These are phyloP conservation scores for Spencermartinsiella europaea DNA, from an alignment of 805 yeast species.

Conservation along the genomic window DNA sequence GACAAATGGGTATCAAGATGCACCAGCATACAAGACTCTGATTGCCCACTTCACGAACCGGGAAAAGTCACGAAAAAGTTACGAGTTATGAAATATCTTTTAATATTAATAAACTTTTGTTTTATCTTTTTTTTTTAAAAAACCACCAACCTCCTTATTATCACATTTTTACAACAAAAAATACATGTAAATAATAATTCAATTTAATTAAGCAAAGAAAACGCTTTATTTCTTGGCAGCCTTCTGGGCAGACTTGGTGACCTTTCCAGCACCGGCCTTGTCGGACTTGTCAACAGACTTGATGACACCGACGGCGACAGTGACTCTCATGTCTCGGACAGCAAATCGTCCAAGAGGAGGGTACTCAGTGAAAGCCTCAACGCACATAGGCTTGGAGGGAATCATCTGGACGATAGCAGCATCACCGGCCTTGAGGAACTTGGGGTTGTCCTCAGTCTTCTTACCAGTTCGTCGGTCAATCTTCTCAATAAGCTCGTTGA, in stretches of 20 bases:
- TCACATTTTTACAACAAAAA: neutral
- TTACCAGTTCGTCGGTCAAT: slow-evolving; percentile 93
- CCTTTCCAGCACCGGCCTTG: slow-evolving; percentile 83
- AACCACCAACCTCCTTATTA: neutral
- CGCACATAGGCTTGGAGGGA: slow-evolving; percentile 89
- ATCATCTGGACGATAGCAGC: slow-evolving; percentile 90
- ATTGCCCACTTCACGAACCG: too few species aligned
- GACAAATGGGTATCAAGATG: too few species aligned
- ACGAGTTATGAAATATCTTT: too few species aligned
- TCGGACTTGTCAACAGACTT: slow-evolving; percentile 87
- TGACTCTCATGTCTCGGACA: slow-evolving; percentile 99
- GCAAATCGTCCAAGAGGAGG: slow-evolving; percentile 97
- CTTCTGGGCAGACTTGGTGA: slow-evolving; percentile 92
- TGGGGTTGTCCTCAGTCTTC: slow-evolving; percentile 82
- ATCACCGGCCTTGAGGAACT: slow-evolving; percentile 94
- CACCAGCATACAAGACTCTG: too few species aligned
- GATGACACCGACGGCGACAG: slow-evolving; percentile 99
- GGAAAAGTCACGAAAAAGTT: too few species aligned
- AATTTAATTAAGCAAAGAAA: neutral
- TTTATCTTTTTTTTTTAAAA: neutral
- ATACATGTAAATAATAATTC: neutral
- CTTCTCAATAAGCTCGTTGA: slow-evolving; percentile 73
- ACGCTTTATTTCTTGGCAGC: slow-evolving; percentile 64
- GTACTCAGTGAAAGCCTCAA: slow-evolving; percentile 89
- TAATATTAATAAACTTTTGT: too few species aligned